phyloP scores from a whole-genome alignment of 768 basidiomycete genomes.

The Hirschioporus abietinus region DNA sequence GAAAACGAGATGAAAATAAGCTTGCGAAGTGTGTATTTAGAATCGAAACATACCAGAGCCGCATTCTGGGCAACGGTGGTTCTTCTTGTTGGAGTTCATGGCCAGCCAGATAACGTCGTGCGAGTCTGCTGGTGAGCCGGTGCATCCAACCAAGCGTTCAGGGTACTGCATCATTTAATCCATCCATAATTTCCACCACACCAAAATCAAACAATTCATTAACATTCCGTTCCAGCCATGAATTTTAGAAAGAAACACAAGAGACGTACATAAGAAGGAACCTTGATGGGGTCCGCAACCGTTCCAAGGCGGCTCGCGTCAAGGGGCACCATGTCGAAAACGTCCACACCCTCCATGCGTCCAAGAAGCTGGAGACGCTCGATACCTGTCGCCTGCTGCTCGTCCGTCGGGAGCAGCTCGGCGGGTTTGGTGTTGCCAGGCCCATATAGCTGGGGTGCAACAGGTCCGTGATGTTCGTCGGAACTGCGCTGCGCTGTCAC shows the following conservation, averaged over 20 bases:
- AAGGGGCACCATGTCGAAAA: constrained; percentile 86
- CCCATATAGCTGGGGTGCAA: constrained; percentile 65
- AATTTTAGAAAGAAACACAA: not conserved
- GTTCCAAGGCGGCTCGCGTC: constrained; percentile 86
- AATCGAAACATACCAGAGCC: constrained; percentile 66
- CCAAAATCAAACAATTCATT: not conserved
- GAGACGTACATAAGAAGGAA: constrained; percentile 75
- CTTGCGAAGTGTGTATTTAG: not conserved
- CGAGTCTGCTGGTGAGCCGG: constrained; percentile 90
- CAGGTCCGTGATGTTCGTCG: constrained; percentile 38
- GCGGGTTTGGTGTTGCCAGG: constrained; percentile 60
- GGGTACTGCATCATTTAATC: constrained; percentile 46
- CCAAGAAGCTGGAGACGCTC: constrained; percentile 93
- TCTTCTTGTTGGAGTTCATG: constrained; percentile 38
- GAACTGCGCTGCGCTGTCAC: constrained; percentile 51
- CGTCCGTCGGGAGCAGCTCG: constrained; percentile 69
- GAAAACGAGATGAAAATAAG: not conserved
- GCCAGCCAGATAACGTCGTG: constrained; percentile 90
- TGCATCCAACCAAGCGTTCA: constrained; percentile 88
- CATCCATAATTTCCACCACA: not conserved
- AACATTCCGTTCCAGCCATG: not conserved
- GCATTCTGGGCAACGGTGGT: constrained; percentile 86
- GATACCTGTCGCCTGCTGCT: constrained; percentile 91
- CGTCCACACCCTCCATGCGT: constrained; percentile 79
- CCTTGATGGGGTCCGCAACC: constrained; percentile 77